These are phyloP conservation scores for Fraxinus baroniana DNA, from an alignment of 305 asterid species.

Conservation along the genomic window DNA sequence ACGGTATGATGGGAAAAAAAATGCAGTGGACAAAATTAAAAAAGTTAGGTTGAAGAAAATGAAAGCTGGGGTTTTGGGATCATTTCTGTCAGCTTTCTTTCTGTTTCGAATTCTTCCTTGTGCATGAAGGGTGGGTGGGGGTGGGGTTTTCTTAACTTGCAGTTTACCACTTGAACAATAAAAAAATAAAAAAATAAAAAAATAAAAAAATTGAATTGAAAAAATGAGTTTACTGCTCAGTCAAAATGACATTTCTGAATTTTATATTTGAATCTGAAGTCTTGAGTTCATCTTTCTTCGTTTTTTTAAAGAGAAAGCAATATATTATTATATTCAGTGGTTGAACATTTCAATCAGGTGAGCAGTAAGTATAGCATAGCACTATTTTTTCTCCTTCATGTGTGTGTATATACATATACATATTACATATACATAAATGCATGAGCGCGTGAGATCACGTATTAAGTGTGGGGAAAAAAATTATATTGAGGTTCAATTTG, in stretches of 20 bases:
- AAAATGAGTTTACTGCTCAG: slow-evolving; percentile 18
- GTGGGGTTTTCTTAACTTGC: slow-evolving; percentile 70
- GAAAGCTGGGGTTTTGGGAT: slow-evolving; percentile 37
- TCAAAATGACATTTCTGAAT: slow-evolving; percentile 22
- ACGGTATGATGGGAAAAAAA: slow-evolving; percentile 44
- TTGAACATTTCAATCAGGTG: slow-evolving; percentile 7
- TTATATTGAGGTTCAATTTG: too few species aligned
- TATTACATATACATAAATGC: too few species aligned
- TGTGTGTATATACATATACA: not conserved
- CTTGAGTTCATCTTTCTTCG: slow-evolving; percentile 26
- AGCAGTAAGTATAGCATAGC: not conserved
- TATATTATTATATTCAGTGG: slow-evolving; percentile 23
- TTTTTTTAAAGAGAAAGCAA: slow-evolving; percentile 31
- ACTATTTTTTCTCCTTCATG: not conserved
- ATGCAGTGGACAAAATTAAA: slow-evolving; percentile 23
- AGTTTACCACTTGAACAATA: slow-evolving; percentile 45
- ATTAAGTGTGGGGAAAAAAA: too few species aligned
- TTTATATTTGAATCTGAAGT: slow-evolving; percentile 42
- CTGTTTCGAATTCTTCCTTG: slow-evolving; percentile 21
- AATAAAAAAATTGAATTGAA: slow-evolving; percentile 24
- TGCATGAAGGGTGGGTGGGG: slow-evolving; percentile 39
- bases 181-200: slow-evolving; percentile 29
- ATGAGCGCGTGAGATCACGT: too few species aligned
- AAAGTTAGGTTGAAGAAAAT: slow-evolving; percentile 45
- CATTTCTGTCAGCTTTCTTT: slow-evolving; percentile 22